Percentiles rank a stretch among this genome's conserved stretches.
These are phyloP conservation scores for Suillus paluster DNA, from an alignment of 768 basidiomycete species.

Conservation along the genomic window DNA sequence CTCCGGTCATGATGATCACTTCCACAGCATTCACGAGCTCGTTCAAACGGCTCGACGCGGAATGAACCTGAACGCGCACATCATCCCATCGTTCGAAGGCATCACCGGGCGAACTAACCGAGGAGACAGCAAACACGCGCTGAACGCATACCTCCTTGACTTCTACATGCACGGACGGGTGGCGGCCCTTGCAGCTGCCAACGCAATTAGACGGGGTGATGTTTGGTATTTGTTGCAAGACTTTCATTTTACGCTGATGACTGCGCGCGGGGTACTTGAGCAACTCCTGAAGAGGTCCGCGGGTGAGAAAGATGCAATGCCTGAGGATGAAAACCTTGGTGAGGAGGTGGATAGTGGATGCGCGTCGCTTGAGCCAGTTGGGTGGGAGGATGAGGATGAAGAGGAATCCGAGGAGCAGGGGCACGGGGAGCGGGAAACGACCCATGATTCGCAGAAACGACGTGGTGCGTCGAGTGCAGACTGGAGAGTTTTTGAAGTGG, in stretches of 20 bases:
- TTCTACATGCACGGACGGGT: slow-evolving; percentile 71
- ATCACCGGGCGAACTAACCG: slow-evolving; percentile 29
- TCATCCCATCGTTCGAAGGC: slow-evolving; percentile 57
- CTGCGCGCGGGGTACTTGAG: slow-evolving; percentile 54
- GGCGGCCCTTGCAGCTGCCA: slow-evolving; percentile 50
- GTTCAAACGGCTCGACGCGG: slow-evolving; percentile 54
- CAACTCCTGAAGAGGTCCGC: slow-evolving; percentile 42
- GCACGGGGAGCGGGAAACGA: background rate
- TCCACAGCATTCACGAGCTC: slow-evolving; percentile 55
- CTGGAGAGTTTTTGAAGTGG: slow-evolving; percentile 59
- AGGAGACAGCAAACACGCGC: slow-evolving; percentile 32
- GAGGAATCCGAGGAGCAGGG: slow-evolving; percentile 7
- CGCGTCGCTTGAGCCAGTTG: slow-evolving; percentile 28
- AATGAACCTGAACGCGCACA: slow-evolving; percentile 59
- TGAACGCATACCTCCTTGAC: slow-evolving; percentile 72
- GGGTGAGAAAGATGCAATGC: slow-evolving; percentile 15
- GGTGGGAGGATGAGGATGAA: slow-evolving; percentile 23
- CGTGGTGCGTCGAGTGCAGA: slow-evolving; percentile 47
- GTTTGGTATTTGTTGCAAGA: slow-evolving; percentile 70
- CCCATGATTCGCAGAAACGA: slow-evolving; percentile 29
- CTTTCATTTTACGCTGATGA: slow-evolving; percentile 54
- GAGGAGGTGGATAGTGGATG: slow-evolving; percentile 42
- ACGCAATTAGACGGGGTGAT: slow-evolving; percentile 63
- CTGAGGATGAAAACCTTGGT: slow-evolving; percentile 21
- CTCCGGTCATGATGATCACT: slow-evolving; percentile 66